Percentiles rank a stretch among this genome's conserved stretches.
Conservation (phyloP, 192 early-diverging fungal genomes). For the Backusella luteola region DNA sequence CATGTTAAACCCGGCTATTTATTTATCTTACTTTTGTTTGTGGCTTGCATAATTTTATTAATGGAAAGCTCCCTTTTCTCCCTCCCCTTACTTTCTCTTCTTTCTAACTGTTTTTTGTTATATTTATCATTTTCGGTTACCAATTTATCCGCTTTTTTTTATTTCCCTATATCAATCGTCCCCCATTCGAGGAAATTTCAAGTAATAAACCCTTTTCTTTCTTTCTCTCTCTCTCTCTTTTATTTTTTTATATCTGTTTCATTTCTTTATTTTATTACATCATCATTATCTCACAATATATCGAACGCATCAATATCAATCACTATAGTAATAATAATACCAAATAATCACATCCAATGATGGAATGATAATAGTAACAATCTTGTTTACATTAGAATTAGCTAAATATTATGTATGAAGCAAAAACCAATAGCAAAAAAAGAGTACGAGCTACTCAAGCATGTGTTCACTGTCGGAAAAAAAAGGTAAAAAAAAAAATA, state of each 20-base stretch:
- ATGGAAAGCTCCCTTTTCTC: not conserved
- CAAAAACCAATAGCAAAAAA: constrained; percentile 22
- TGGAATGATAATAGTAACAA: not conserved
- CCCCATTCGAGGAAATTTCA: not conserved
- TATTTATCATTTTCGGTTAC: constrained; percentile 1
- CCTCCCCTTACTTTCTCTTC: not conserved
- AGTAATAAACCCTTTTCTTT: not conserved
- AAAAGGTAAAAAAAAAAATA: constrained; percentile 26
- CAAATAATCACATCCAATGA: not conserved
- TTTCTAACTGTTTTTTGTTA: not conserved
- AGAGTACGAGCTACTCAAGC: constrained; percentile 32
- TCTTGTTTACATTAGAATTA: not conserved
- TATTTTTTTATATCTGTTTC: not conserved
- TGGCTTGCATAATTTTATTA: not conserved
- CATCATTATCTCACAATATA: not conserved
- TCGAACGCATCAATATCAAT: not conserved
- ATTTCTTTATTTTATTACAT: not conserved
- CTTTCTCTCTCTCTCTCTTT: not conserved
- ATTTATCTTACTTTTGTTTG: constrained; percentile 5
- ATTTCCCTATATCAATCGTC: not conserved
- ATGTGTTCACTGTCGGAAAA: constrained; percentile 28
- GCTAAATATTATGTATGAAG: constrained; percentile 1
- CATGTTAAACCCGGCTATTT: not conserved
- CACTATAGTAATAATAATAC: not conserved
- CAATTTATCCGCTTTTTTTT: not conserved